phyloP scores from a whole-genome alignment of 495 filamentous ascomycete species.

The Parachaetomium inaequale region DNA sequence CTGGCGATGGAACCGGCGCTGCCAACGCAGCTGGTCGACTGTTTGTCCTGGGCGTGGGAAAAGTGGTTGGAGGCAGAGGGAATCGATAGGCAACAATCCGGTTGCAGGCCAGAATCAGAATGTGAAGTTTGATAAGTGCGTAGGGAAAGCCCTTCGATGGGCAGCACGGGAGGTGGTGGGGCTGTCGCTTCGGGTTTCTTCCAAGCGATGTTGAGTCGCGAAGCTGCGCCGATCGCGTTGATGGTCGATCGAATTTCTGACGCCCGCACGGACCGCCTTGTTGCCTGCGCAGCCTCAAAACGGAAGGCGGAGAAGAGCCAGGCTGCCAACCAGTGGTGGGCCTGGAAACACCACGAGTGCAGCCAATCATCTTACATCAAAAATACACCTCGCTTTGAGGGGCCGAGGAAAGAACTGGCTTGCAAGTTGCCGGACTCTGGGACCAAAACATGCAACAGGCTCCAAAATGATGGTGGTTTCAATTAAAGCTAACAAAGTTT shows the following conservation, averaged over 20 bases:
- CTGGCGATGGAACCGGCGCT: background rate
- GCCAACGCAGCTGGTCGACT: background rate
- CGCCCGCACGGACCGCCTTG: slow-evolving; percentile 1
- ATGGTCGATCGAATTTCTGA: slow-evolving; percentile 1
- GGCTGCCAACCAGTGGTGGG: no score
- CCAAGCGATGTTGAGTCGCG: background rate
- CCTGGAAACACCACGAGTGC: no score
- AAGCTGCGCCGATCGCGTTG: background rate
- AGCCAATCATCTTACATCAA: no score
- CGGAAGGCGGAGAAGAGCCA: slow-evolving; percentile 23
- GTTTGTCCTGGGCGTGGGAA: background rate
- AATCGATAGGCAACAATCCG: background rate
- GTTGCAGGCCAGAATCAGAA: background rate
- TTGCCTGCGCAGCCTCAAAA: slow-evolving; percentile 15
- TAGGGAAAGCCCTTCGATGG: background rate
- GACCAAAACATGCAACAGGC: no score
- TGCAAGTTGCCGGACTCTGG: no score
- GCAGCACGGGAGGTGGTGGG: background rate
- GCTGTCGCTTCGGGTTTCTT: background rate
- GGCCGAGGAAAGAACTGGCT: no score
- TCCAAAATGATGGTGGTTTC: no score
- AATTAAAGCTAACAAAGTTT: no score
- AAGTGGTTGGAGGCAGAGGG: background rate
- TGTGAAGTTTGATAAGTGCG: background rate
- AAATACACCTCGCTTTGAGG: no score